Evolutionary conservation across 2,329 filamentous ascomycete genomes (phyloP).

Genomic region (Rasamsonia emersonii): DNA sequence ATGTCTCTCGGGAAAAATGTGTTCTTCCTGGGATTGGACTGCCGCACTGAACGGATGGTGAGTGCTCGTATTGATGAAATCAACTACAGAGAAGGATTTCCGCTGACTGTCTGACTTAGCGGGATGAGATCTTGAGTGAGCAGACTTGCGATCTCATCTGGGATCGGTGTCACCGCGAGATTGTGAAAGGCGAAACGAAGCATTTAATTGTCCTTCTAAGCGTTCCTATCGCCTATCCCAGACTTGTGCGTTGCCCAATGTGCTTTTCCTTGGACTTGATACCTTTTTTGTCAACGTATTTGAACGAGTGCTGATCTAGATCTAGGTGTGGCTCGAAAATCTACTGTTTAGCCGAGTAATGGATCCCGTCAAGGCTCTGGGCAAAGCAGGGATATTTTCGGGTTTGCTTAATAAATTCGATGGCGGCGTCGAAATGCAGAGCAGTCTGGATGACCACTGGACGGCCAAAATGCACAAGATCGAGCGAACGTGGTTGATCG

Average conservation of each 20-base stretch:
- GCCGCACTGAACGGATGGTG: slow-evolving; percentile 76
- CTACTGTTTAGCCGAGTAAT: slow-evolving; percentile 73
- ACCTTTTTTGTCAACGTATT: no score
- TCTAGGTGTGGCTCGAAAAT: slow-evolving; percentile 57
- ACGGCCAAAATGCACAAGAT: slow-evolving; percentile 90
- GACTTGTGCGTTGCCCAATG: slow-evolving; percentile 64
- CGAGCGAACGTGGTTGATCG: slow-evolving; percentile 77
- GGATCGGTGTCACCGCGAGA: slow-evolving; percentile 73
- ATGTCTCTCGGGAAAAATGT: slow-evolving; percentile 72
- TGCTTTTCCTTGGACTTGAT: no score
- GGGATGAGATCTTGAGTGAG: slow-evolving; percentile 69
- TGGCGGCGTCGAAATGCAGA: slow-evolving; percentile 81
- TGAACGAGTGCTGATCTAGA: no score
- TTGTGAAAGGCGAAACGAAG: slow-evolving; percentile 74
- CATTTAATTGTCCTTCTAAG: slow-evolving; percentile 83
- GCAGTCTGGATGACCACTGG: slow-evolving; percentile 95
- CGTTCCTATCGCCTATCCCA: slow-evolving; percentile 73
- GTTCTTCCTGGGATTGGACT: slow-evolving; percentile 79
- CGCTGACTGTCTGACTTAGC: slow-evolving; percentile 28
- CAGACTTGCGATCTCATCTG: slow-evolving; percentile 81
- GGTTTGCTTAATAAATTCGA: slow-evolving; percentile 80
- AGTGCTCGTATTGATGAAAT: slow-evolving; percentile 10
- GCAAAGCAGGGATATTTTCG: slow-evolving; percentile 71
- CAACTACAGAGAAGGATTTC: no score
- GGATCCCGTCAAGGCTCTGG: slow-evolving; percentile 82